Evolutionary conservation across 306 rosid genomes (phyloP).

Genomic region (Canavalia ensiformis): DNA sequence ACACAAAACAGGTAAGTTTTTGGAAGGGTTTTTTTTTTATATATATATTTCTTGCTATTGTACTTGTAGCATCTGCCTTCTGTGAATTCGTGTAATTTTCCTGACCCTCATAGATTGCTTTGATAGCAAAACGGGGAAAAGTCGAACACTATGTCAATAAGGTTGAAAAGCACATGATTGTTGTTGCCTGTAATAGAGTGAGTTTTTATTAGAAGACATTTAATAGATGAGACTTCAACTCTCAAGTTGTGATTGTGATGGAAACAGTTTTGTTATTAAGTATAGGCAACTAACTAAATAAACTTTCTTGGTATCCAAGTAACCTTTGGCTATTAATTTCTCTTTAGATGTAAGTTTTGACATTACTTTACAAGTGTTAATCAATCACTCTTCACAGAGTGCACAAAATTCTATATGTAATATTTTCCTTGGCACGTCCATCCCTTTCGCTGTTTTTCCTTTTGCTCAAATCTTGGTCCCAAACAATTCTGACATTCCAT

Average conservation of each 20-base stretch:
- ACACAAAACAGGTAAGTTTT: slow-evolving; percentile 62
- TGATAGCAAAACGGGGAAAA: not conserved
- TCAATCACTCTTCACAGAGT: not conserved
- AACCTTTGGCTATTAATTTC: not conserved
- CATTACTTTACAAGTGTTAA: slow-evolving; percentile 2
- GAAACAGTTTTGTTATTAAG: not conserved
- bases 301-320: not conserved
- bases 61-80: not conserved
- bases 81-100: not conserved
- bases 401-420: not conserved
- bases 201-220: not conserved
- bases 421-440: not conserved
- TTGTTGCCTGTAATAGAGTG: not conserved
- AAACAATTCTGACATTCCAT: not conserved
- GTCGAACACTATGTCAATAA: not conserved
- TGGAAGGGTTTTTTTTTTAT: not conserved
- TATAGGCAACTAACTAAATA: not conserved
- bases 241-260: not conserved
- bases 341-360: not conserved
- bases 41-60: not conserved
- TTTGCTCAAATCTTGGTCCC: slow-evolving; percentile 1
- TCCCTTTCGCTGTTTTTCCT: not conserved
- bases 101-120: not conserved
- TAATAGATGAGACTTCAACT: not conserved
- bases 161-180: not conserved